Evolutionary conservation across 1,284 basidiomycete species (phyloP), one percentile per base, ranked within the genome.

Genomic region (Pascua guehoae): DNA sequence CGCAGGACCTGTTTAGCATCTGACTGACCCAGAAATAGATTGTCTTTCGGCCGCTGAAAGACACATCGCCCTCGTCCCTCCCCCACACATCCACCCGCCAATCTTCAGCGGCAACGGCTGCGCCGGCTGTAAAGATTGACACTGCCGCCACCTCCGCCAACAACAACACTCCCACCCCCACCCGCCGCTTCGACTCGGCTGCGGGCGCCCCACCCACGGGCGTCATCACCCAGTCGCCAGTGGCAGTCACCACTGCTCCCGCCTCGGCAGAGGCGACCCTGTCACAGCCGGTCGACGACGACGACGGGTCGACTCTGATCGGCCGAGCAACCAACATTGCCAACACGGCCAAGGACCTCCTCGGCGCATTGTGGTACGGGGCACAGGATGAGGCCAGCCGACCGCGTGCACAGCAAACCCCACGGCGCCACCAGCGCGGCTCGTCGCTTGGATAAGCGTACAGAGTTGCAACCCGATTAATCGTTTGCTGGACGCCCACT

Each of bases 361-460:
- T 79, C 36, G 76, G 76, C n/a, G 71, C 73, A 4, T 60, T 78
- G 57, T 78, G 76, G 76, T 75, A 75, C 55, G 73, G 73, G n/a
- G 56, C 58, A 45, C 54, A 57, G 47, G 54, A 53, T 47, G 58
- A 60, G 18, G 24, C 47, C 32, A 41, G 37, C 10, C 51, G 49
- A 9, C 41, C 47, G 8, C 47, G 47, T 15, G n/a, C 16, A n/a
- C 45, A n/a, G 12, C 24, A 44, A 40, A 12, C 42, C 14, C 41
- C 42, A 5, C 53, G 51, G n/a, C 42, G 40, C n/a, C 54, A 56
- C 41, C 44, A 40, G 12, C 49, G 54, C 36, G 54, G 54, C 10
- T 44, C 44, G 10, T 56, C 54, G 24, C 36, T 56, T 9, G 54
- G 54, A 11, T 56, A 43, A 37, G 10, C 49, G n/a, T 17, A n/a